phyloP scores from a whole-genome alignment of 306 rosid species.

The Luffa acutangula region DNA sequence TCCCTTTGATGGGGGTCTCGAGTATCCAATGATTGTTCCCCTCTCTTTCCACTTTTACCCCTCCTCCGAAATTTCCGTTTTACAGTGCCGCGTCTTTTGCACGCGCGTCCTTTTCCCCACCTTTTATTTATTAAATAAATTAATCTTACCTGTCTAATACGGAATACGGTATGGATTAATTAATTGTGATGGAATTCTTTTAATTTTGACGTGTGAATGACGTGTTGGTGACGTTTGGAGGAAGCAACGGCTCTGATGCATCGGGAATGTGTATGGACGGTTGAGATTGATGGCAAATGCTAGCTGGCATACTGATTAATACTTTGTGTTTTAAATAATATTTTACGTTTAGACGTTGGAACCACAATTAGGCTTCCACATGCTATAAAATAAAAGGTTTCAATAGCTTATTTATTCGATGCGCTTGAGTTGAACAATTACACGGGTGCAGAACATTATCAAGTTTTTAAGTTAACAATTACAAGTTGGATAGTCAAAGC shows the following conservation, averaged over 20 bases:
- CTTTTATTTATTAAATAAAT: background rate
- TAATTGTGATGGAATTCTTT: background rate
- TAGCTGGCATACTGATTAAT: background rate
- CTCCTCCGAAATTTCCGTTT: background rate
- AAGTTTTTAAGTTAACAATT: too few relatives aligned
- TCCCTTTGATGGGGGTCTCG: background rate
- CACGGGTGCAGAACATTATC: too few relatives aligned
- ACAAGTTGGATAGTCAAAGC: too few relatives aligned
- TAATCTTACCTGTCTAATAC: background rate
- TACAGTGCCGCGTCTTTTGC: background rate
- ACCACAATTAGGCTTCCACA: too few relatives aligned
- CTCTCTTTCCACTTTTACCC: background rate
- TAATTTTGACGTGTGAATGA: background rate
- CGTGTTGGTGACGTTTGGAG: background rate
- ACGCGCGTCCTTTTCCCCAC: background rate
- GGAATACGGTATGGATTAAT: background rate
- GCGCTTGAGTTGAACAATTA: too few relatives aligned
- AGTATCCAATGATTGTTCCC: constrained; percentile 6
- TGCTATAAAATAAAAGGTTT: too few relatives aligned
- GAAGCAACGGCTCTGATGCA: background rate
- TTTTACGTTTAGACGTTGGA: too few relatives aligned
- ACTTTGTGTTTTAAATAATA: too few relatives aligned
- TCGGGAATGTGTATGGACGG: background rate
- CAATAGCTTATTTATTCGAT: too few relatives aligned
- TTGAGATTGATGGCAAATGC: background rate